These are phyloP conservation scores for Kalanchoe fedtschenkoi DNA, from an alignment of 164 flowering plant species.

Conservation along the genomic window DNA sequence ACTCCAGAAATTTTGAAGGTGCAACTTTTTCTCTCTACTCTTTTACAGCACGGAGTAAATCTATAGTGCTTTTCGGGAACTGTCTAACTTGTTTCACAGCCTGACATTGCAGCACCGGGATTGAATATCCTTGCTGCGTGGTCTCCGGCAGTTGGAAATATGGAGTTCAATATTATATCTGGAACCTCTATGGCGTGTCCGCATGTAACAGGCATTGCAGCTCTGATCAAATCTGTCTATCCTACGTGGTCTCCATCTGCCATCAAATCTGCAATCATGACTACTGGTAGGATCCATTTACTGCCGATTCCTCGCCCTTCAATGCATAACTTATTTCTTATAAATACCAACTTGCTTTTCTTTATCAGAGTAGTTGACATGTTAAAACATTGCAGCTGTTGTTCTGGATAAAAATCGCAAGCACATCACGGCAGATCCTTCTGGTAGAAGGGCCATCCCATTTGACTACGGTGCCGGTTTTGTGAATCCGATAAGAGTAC, in stretches of 20 bases:
- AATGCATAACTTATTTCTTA: too few relatives aligned
- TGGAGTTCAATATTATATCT: constrained; percentile 60
- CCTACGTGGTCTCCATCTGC: constrained; percentile 81
- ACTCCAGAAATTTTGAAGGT: constrained; percentile 78
- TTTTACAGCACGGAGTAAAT: neutral
- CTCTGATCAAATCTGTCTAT: constrained; percentile 57
- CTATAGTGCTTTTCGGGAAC: neutral
- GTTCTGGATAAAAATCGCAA: constrained; percentile 34
- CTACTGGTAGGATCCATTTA: constrained; percentile 47
- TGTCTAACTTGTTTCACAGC: constrained; percentile 29
- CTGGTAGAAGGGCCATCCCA: constrained; percentile 46
- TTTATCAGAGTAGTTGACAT: neutral
- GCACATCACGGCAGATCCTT: constrained; percentile 48
- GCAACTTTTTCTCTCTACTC: neutral
- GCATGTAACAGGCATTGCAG: constrained; percentile 62
- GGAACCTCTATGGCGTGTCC: constrained; percentile 95
- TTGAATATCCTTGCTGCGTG: constrained; percentile 80
- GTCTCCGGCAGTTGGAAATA: constrained; percentile 54
- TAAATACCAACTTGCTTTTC: neutral
- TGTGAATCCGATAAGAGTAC: constrained; percentile 40
- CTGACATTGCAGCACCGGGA: constrained; percentile 77
- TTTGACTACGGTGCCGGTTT: constrained; percentile 82
- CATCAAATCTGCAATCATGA: constrained; percentile 79
- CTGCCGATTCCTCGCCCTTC: neutral
- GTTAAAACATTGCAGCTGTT: constrained; percentile 38